A percentile compares a stretch with the other conserved stretches of the same genome.
phyloP scores from a whole-genome alignment of 805 yeast genomes.

The Grigorovia jiainica region DNA sequence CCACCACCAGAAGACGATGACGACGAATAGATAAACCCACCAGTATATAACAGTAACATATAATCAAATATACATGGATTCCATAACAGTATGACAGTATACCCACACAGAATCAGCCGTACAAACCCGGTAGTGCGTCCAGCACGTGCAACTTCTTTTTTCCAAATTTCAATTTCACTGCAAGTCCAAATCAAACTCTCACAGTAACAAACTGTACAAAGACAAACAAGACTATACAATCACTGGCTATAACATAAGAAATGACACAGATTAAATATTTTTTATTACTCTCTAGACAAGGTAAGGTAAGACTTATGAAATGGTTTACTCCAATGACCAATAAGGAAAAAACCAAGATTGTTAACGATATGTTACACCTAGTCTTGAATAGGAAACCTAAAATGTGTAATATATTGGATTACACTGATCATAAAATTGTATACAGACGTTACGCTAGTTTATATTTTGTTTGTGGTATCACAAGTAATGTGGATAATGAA shows the following conservation, averaged over 20 bases:
- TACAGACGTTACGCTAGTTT: conserved; percentile 90
- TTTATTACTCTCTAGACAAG: conserved; percentile 83
- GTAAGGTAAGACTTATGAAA: conserved; percentile 84
- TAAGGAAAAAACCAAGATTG: conserved; percentile 76
- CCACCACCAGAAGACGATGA: conserved; percentile 36
- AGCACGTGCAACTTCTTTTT: no score
- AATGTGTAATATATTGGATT: conserved; percentile 92
- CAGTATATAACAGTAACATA: no score
- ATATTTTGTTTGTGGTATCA: conserved; percentile 77
- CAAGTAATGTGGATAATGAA: conserved; percentile 54
- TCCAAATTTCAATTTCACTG: no score
- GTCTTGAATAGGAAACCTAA: conserved; percentile 79
- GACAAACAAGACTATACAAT: no score
- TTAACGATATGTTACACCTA: conserved; percentile 76
- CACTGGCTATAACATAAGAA: background rate
- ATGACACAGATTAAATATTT: conserved; percentile 54
- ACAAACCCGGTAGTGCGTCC: no score
- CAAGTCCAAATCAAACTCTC: no score
- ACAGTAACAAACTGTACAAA: no score
- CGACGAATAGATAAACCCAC: background rate
- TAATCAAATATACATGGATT: no score
- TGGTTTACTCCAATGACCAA: conserved; percentile 85
- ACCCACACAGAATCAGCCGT: no score
- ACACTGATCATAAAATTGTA: conserved; percentile 65
- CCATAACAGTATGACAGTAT: no score